Evolutionary conservation across 768 basidiomycete species (phyloP), one percentile per base, ranked within the genome.

Genomic region (Sarcodon aspratus): DNA sequence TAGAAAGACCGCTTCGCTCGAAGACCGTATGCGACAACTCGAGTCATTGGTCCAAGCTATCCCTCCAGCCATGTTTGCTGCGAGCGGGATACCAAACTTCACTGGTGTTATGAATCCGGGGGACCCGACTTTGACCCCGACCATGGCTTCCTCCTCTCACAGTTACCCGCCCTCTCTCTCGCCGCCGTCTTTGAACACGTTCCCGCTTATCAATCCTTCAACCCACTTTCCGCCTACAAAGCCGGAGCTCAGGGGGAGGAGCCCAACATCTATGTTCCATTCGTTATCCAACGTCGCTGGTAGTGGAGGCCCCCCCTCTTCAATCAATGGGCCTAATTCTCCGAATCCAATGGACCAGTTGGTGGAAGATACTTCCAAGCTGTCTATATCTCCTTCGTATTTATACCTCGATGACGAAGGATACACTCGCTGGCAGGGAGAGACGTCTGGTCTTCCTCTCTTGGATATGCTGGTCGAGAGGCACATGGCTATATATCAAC

Each of bases 371-470:
- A 68, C 74, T 1, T 72, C 79, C 10, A 75, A 79, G 27, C 75
- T 80, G 65, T 79, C 81, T 0, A 62, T 88, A 38, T 76, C 82
- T 0, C 82, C 85, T 1, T 86, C 85, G 0, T 91, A 91, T 61
- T 74, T 91, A 33, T 91, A 91, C 60, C 80, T 86, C 51, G 88
- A 91, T 54, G 87, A 91, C 58, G 86, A 90, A 61, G 88, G 88
- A 3, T 85, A 82, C 59, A 86, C 88, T 0, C 69, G 88, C 49
- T 91, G 88, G 88, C 88, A 91, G 66, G 92, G 93, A 32, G 91
- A 94, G 58, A 90, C 90, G 0, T 94, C 91, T 3, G 92, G 93
- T 21, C 75, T 95, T 0, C 93, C 93, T 6, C 75, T 95, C 4
- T 75, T 94, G 27, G 88, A 94, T 61, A 66, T 90, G 7, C 69